Evolutionary conservation across 176 grass and related monocot species (phyloP).

Genomic region (Cenchrus americanus): DNA sequence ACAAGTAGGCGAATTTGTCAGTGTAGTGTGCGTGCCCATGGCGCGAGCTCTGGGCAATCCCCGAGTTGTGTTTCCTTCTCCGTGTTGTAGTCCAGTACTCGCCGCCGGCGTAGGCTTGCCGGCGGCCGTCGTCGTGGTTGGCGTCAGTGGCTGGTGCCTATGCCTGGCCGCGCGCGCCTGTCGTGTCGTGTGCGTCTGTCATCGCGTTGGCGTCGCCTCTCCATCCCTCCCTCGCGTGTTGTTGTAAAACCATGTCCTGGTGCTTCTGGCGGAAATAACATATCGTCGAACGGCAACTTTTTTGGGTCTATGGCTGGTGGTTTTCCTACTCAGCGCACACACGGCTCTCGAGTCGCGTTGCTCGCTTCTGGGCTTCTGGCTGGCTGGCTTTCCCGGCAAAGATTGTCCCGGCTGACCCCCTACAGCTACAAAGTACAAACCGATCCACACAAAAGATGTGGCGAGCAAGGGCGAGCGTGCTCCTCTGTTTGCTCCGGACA

Average conservation of each 20-base stretch:
- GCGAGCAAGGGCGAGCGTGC: neutral
- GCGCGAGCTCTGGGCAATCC: neutral
- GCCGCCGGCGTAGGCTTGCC: constrained; percentile 24
- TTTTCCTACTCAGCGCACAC: neutral
- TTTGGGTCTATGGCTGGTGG: neutral
- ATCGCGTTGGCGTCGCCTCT: constrained; percentile 32
- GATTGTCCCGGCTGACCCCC: neutral
- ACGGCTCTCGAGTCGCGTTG: neutral
- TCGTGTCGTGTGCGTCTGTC: constrained; percentile 37
- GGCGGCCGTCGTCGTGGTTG: neutral
- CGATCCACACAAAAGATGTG: constrained; percentile 34
- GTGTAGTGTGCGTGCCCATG: constrained; percentile 29
- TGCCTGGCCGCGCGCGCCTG: neutral
- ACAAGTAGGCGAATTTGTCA: constrained; percentile 33
- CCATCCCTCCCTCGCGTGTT: neutral
- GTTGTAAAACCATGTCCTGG: constrained; percentile 36
- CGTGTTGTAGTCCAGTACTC: neutral
- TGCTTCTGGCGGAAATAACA: constrained; percentile 45
- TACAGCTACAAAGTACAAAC: neutral
- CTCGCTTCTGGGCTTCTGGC: neutral
- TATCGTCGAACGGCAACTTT: constrained; percentile 34
- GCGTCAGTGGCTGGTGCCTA: constrained; percentile 21
- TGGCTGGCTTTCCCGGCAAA: constrained; percentile 16
- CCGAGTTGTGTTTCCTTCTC: neutral
- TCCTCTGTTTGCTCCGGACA: neutral